These are phyloP conservation scores for Taiwanofungus camphoratus DNA, from an alignment of 1,284 basidiomycete genomes.

Conservation along the genomic window DNA sequence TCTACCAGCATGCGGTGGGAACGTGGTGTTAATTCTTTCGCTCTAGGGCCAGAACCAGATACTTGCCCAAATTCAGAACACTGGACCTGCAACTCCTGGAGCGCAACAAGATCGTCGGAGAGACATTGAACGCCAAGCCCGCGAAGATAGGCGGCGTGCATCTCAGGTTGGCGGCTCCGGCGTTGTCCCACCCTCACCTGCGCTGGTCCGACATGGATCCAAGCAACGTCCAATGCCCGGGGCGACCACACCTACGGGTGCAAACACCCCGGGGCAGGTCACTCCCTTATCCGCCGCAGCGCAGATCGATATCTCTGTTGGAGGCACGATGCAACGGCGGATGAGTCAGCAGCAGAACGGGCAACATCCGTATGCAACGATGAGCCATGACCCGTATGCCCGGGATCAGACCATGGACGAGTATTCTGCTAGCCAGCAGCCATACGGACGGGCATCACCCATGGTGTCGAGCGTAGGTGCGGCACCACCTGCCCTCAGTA, in stretches of 20 bases:
- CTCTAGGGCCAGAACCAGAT: conserved; percentile 53
- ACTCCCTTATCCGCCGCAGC: conserved; percentile 69
- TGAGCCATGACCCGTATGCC: conserved; percentile 45
- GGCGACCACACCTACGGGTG: conserved; percentile 46
- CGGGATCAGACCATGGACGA: conserved; percentile 39
- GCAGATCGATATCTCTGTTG: conserved; percentile 65
- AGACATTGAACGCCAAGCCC: conserved; percentile 36
- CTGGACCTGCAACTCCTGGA: conserved; percentile 35
- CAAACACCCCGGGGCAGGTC: conserved; percentile 41
- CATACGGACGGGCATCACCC: conserved; percentile 65
- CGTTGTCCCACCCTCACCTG: conserved; percentile 68
- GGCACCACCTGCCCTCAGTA: conserved; percentile 65
- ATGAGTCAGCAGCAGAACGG: conserved; percentile 33
- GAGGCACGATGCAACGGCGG: conserved; percentile 41
- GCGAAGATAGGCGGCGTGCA: conserved; percentile 45
- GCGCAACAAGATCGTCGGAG: conserved; percentile 49
- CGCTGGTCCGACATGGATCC: conserved; percentile 67
- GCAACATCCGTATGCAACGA: conserved; percentile 65
- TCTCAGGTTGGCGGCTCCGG: conserved; percentile 49
- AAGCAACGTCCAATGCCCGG: conserved; percentile 56
- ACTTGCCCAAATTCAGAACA: conserved; percentile 53
- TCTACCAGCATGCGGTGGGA: conserved; percentile 7
- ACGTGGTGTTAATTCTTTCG: conserved; percentile 18
- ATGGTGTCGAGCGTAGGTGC: conserved; percentile 66
- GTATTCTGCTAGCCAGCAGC: conserved; percentile 39